These are phyloP conservation scores for Lizanozyma gosingica DNA, from an alignment of 1,139 yeast species.

Conservation along the genomic window DNA sequence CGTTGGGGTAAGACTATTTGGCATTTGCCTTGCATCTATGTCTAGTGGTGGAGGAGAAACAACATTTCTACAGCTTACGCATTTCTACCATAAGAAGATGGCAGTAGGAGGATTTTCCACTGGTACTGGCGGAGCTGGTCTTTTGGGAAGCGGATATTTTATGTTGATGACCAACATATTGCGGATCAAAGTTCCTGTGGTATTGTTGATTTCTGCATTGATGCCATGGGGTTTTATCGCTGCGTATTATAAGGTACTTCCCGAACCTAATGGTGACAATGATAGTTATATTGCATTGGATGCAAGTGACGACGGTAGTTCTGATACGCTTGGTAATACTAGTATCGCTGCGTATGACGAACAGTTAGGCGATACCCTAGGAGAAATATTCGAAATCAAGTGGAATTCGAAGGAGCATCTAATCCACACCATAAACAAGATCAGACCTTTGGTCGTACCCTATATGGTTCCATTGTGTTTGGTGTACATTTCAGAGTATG, in stretches of 20 bases:
- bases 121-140: conserved; percentile 95
- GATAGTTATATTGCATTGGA: neutral
- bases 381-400: conserved; percentile 1
- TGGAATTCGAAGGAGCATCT: conserved; percentile 16
- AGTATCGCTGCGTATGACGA: conserved; percentile 38
- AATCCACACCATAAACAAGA: conserved; percentile 26
- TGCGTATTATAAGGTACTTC: conserved; percentile 22
- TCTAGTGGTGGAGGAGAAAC: conserved; percentile 90
- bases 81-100: conserved; percentile 40
- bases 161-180: conserved; percentile 32
- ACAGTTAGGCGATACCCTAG: neutral
- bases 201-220: conserved; percentile 24
- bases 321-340: conserved; percentile 39
- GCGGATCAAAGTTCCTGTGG: conserved; percentile 21
- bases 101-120: conserved; percentile 83
- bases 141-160: conserved; percentile 58
- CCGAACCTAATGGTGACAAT: conserved; percentile 7
- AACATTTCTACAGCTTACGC: conserved; percentile 80
- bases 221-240: conserved; percentile 29
- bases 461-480: conserved; percentile 77
- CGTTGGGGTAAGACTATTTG: conserved; percentile 40
- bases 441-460: conserved; percentile 50
- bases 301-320: neutral
- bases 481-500: conserved; percentile 80
- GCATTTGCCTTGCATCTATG: conserved; percentile 73